Evolutionary conservation across 306 rosid species (phyloP), one percentile per base, ranked within the genome.

Genomic region (Citrullus amarus): DNA sequence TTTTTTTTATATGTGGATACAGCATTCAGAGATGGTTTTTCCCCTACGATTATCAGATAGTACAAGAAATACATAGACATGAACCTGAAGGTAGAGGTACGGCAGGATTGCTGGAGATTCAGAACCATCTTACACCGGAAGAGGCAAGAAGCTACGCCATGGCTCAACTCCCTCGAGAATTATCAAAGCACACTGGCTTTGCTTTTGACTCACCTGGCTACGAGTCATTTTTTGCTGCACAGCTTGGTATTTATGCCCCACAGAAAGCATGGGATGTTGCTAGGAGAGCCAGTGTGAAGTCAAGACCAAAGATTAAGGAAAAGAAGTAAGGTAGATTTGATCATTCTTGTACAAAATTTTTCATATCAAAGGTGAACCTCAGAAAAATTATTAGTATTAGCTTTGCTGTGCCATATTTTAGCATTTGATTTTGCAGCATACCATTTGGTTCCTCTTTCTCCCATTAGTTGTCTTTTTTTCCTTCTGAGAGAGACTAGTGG

Each of bases 191-290:
- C 86, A 95, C 97, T 0, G 98, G 98, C 54, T 95, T 95, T 82
- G 98, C 97, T 74, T 94, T 95, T 32, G 97, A 95, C 80, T 94
- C 96, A 59, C 97, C 97, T 12, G 93, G 98, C 79, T 95, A 92
- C 1, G 97, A 95, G 83, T 95, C 98, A 3, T 95, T 92, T 80
- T 95, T 95, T 5, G 97, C 97, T 11, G 79, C 96, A 66, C 98
- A 92, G 88, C 86, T 82, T 3, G 97, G 98, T 59, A 78, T 90
- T 15, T 81, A 84, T 80, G 88, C 91, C 41, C 97, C 98, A 41
- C 98, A 92, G 62, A 95, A 89, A 78, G 92, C 97, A 41, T 95
- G 98, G 98, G 98, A 95, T 79, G 98, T 95, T 82, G 98, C 98
- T 44, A 89, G 92, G 79, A 85, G 98, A 84, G 97, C 98, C 84